phyloP scores from a whole-genome alignment of 805 yeast species.

The Zygoascus bituminiphila region DNA sequence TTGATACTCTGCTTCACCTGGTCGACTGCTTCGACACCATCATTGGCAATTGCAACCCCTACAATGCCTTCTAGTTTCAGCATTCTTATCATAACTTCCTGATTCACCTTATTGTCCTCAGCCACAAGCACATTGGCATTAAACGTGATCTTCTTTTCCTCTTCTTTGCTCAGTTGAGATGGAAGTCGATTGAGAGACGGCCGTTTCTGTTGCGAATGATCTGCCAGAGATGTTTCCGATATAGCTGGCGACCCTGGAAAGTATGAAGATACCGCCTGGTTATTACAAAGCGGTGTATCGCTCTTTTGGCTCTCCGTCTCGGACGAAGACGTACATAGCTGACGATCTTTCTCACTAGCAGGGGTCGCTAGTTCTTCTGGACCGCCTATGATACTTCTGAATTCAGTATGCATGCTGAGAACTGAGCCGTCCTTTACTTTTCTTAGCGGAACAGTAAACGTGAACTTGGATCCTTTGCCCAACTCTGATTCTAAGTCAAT shows the following conservation, averaged over 20 bases:
- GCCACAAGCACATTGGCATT: conserved; percentile 61
- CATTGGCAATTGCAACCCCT: conserved; percentile 70
- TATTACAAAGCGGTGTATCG: background rate
- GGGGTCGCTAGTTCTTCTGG: background rate
- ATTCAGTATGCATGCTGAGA: background rate
- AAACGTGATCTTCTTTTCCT: conserved; percentile 9
- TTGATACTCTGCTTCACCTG: conserved; percentile 42
- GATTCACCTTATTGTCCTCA: conserved; percentile 90
- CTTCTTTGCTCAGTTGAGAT: conserved; percentile 10
- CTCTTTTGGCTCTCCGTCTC: background rate
- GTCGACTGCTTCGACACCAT: conserved; percentile 84
- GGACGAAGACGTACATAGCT: background rate
- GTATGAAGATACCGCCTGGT: background rate
- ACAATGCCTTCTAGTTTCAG: conserved; percentile 70
- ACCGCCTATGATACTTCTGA: too few species aligned
- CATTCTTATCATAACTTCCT: conserved; percentile 89
- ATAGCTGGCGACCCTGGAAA: background rate
- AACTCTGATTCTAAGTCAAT: conserved; percentile 48
- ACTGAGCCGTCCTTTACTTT: background rate
- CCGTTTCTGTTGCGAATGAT: conserved; percentile 1
- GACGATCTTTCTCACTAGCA: conserved; percentile 1
- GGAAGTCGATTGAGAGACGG: conserved; percentile 10
- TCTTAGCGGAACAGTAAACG: conserved; percentile 51
- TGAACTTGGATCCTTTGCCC: conserved; percentile 81
- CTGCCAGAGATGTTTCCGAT: background rate